Base-by-base conservation (phyloP, 208 protist species). In the Acanthamoeba comandoni region DNA sequence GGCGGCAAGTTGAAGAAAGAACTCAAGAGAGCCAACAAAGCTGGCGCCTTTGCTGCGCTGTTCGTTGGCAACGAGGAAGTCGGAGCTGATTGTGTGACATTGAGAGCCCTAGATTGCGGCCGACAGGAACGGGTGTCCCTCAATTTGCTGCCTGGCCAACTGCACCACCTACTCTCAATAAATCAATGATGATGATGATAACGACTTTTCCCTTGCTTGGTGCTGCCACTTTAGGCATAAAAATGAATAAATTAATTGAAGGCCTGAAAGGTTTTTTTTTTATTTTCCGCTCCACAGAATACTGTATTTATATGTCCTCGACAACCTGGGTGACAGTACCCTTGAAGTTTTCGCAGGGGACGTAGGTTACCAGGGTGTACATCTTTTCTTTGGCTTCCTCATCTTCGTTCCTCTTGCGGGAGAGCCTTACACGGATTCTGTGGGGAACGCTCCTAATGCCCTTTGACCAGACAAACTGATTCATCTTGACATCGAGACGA, bases 381-480 rank as follows among this genome's bases (percentile, higher is more conserved):
- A 97, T 92, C 94, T 97, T 96, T 60, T 97, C 93, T 39, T 92
- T 93, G 77, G 96, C 95, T 17, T 97, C 94, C 92, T 97, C 97
- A 69, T 97, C 96, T 51, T 98, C 96, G 92, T 97, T 97, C 93
- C 96, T 95, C 69, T 91, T 94, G 97, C 97, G 95, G 91, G 96
- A 91, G 64, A 99, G 95, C 82, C 96, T 94, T 26, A 99, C 96
- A 92, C 98, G 98, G 26, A 99, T 96, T 89, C 98, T 97, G 96
- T 96, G 93, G 70, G 98, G 98, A 29, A 96, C 94, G 64, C 96
- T 97, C 55, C 95, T 94, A 80, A 97, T 95, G 90, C 98, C 98
- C 94, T 98, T 97, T 93, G 96, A 96, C 98, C 98, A 99, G 82
- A 99, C 91, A 95, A 95, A 97, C 92, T 97, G 98, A 97, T 99